Evolutionary conservation across 306 rosid species (phyloP).

Genomic region (Dalbergia cochinchinensis): DNA sequence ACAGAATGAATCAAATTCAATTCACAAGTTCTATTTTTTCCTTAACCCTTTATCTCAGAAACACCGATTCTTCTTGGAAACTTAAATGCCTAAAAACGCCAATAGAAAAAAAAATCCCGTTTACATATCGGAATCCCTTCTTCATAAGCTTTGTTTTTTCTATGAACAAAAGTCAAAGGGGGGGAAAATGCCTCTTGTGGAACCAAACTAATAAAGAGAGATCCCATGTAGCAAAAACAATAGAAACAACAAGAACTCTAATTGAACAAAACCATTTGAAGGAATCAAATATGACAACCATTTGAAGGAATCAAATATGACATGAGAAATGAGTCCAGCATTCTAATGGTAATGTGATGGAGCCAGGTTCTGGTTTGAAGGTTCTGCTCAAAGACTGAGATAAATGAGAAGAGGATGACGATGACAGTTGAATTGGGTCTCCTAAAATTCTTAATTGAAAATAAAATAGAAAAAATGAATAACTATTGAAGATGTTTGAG

Average conservation of each 20-base stretch:
- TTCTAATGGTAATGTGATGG: background rate
- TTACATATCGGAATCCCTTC: slow-evolving; percentile 53
- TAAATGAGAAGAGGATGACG: too few species aligned
- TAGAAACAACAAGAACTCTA: slow-evolving; percentile 26
- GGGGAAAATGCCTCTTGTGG: slow-evolving; percentile 24
- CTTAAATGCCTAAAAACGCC: slow-evolving; percentile 19
- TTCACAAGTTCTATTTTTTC: slow-evolving; percentile 13
- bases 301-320: slow-evolving; percentile 20
- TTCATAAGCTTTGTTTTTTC: background rate
- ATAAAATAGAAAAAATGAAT: too few species aligned
- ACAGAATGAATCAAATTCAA: slow-evolving; percentile 41
- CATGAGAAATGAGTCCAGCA: slow-evolving; percentile 24
- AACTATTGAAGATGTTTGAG: too few species aligned
- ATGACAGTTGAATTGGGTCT: too few species aligned
- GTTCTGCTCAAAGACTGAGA: too few species aligned
- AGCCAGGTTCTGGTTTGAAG: too few species aligned
- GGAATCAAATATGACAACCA: slow-evolving; percentile 24
- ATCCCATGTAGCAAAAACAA: slow-evolving; percentile 44
- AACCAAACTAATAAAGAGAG: slow-evolving; percentile 43
- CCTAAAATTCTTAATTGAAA: too few species aligned
- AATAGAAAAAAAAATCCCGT: background rate
- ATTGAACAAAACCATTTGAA: slow-evolving; percentile 18
- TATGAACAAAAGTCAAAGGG: slow-evolving; percentile 10
- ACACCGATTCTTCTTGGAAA: background rate
- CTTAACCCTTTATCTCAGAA: slow-evolving; percentile 17